phyloP scores from a whole-genome alignment of 169 alveolate species.

The Cystoisospora suis region DNA sequence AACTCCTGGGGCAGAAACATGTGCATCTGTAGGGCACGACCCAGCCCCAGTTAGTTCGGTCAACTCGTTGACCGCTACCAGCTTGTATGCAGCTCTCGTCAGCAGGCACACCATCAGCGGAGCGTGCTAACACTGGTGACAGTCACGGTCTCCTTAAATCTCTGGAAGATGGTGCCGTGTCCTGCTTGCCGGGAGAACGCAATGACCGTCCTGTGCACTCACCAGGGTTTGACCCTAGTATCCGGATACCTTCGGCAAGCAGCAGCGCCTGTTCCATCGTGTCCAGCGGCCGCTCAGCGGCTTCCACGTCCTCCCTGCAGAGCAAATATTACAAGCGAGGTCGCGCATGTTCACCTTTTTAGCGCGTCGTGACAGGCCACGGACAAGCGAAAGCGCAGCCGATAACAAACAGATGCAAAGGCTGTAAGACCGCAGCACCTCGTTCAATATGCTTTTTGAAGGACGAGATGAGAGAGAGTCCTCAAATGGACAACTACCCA shows the following conservation, averaged over 20 bases:
- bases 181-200: no score
- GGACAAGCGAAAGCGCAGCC: neutral
- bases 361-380: no score
- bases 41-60: neutral
- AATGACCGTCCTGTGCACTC: no score
- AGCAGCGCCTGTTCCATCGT: conserved; percentile 63
- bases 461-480: no score
- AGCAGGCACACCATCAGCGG: no score
- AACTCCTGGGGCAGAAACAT: neutral
- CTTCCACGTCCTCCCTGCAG: conserved; percentile 8
- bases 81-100: neutral
- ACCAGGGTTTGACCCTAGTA: conserved; percentile 49
- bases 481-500: no score
- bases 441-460: no score
- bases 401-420: neutral
- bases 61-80: neutral
- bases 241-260: conserved; percentile 29
- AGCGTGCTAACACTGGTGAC: no score
- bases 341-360: no score
- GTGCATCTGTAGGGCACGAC: neutral
- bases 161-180: no score
- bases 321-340: neutral
- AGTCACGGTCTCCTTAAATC: no score
- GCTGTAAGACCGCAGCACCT: no score
- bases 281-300: conserved; percentile 58